These are phyloP conservation scores for Ophiostoma populinum DNA, from an alignment of 2,329 filamentous ascomycete genomes.

Conservation along the genomic window DNA sequence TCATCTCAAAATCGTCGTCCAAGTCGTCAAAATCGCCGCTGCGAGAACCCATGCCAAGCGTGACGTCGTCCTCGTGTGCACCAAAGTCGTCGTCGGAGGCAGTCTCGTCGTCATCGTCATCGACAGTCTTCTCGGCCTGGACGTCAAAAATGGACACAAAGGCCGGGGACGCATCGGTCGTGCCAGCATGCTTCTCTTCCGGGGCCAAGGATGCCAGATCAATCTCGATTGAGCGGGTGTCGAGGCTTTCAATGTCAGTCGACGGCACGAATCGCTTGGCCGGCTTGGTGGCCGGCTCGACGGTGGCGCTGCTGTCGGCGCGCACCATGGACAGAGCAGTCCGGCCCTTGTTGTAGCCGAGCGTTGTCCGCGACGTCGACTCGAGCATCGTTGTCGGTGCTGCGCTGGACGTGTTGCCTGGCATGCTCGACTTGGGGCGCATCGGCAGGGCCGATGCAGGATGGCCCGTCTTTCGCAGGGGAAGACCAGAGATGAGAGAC, in stretches of 20 bases:
- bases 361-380: conserved; percentile 58
- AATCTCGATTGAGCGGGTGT: background rate
- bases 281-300: background rate
- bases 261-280: conserved; percentile 1
- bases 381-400: conserved; percentile 18
- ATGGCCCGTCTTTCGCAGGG: conserved; percentile 6
- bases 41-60: conserved; percentile 1
- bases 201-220: background rate
- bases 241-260: background rate
- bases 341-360: conserved; percentile 72
- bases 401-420: no score
- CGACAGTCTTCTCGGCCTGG: conserved; percentile 9
- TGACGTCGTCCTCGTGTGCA: no score
- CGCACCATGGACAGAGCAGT: conserved; percentile 15
- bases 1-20: conserved; percentile 40
- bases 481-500: conserved; percentile 6
- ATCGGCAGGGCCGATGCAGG: conserved; percentile 4
- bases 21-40: conserved; percentile 21
- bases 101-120: background rate
- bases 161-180: conserved; percentile 30
- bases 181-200: conserved; percentile 17
- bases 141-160: conserved; percentile 42
- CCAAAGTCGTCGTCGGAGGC: background rate
- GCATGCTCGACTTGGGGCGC: conserved; percentile 5
- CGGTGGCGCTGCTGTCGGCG: background rate